Evolutionary conservation across 106 monocot genomes (phyloP), one percentile per base, ranked within the genome.

Genomic region (Acorus calamus): DNA sequence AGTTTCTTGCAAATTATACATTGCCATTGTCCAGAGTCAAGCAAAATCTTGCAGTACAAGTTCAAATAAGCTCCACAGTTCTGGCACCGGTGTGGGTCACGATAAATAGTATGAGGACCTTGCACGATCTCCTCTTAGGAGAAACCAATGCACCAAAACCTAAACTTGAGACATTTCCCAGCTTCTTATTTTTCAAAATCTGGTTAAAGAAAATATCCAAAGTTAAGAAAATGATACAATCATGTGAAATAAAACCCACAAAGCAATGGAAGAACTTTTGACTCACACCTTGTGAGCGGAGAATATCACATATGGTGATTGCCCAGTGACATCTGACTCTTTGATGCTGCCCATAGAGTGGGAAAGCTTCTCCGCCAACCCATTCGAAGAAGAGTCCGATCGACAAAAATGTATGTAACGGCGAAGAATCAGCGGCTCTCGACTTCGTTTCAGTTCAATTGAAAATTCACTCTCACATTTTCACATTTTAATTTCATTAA

Each of bases 141-240:
- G 87, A 88, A 11, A 98, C 85, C 57, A 98, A 66, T 64, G 96
- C 96, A 44, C 96, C 96, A 59, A 98, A 98, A 55, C 91, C 91
- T 67, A 98, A 83, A 69, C 91, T 88, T 61, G 80, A 59, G 11
- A 68, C 74, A 75, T 91, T 92, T 55, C 77, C 83, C 69, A 75
- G 68, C 55, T 85, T 92, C 63, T 79, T 96, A 9, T 61, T 71
- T 70, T 91, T 96, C 70, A 96, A 72, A 43, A 96, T 80, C 96
- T 96, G 58, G 2, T 8, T 6, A 53, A 58, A 56, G 11, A 65
- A 64, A 54, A 63, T 28, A 71, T 7, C 46, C 13, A 52, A 49
- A 51, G n/a, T 4, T 9, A 28, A 53, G 6, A 28, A 28, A 28
- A 28, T 28, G 28, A 28, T 28, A 28, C 0, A 48, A 7, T 8